phyloP scores from a whole-genome alignment of 1,139 yeast genomes.

The Sugiyamaella novakii region DNA sequence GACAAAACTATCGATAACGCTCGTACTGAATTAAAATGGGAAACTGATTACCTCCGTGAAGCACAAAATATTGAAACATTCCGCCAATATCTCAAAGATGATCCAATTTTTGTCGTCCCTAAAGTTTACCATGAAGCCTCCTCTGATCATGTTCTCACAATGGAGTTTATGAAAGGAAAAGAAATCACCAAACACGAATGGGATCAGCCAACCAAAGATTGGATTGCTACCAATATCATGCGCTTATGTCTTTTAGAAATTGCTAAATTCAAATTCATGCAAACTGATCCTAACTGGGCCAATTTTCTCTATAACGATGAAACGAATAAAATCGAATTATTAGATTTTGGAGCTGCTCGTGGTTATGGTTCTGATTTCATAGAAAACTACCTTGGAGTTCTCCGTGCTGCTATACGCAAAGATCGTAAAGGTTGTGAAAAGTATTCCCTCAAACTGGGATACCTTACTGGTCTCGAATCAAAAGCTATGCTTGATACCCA shows the following conservation, averaged over 20 bases:
- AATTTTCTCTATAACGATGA: constrained; percentile 79
- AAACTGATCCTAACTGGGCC: constrained; percentile 99
- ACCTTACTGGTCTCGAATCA: constrained; percentile 88
- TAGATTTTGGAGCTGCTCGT: constrained; percentile 96
- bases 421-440: constrained; percentile 68
- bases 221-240: constrained; percentile 87
- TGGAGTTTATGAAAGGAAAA: constrained; percentile 83
- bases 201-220: constrained; percentile 71
- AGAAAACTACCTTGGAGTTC: constrained; percentile 64
- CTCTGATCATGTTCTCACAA: constrained; percentile 82
- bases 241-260: constrained; percentile 83
- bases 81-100: constrained; percentile 61
- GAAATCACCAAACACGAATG: constrained; percentile 81
- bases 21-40: constrained; percentile 92
- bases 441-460: constrained; percentile 76
- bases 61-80: constrained; percentile 77
- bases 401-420: constrained; percentile 73
- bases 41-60: constrained; percentile 92
- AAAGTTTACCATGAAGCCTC: constrained; percentile 74
- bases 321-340: constrained; percentile 70
- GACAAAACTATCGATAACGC: constrained; percentile 95
- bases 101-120: constrained; percentile 77
- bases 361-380: constrained; percentile 71
- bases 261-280: constrained; percentile 87
- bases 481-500: constrained; percentile 89